Conservation (phyloP, 768 basidiomycete species). For the Lactifluus subvellereus region DNA sequence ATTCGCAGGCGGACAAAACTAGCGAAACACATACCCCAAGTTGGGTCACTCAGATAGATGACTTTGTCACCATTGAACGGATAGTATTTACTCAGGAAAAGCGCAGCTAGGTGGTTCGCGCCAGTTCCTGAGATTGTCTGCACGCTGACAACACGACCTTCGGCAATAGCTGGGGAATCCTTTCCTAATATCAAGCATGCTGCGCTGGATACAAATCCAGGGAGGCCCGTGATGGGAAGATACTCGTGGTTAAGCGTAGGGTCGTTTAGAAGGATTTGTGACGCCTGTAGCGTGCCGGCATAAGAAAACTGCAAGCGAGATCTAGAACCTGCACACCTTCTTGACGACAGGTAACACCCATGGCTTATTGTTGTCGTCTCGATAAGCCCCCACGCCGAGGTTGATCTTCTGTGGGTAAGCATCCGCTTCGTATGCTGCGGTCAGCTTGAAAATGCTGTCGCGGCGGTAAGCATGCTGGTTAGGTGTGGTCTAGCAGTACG, state of each 20-base stretch:
- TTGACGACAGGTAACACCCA: slow-evolving; percentile 91
- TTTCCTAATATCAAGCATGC: slow-evolving; percentile 75
- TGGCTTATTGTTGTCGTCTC: slow-evolving; percentile 80
- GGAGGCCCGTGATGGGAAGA: slow-evolving; percentile 83
- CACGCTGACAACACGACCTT: slow-evolving; percentile 67
- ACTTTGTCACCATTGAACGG: slow-evolving; percentile 57
- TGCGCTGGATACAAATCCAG: slow-evolving; percentile 75
- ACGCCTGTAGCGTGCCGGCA: slow-evolving; percentile 49
- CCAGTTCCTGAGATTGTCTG: slow-evolving; percentile 97
- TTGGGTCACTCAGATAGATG: slow-evolving; percentile 86
- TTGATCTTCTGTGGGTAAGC: slow-evolving; percentile 74
- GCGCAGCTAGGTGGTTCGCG: slow-evolving; percentile 86
- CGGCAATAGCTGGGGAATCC: slow-evolving; percentile 63
- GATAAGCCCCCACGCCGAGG: slow-evolving; percentile 89
- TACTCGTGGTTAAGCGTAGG: slow-evolving; percentile 85
- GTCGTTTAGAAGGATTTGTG: slow-evolving; percentile 59
- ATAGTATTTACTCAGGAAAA: slow-evolving; percentile 85
- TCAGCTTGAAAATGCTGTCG: slow-evolving; percentile 82
- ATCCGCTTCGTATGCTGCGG: slow-evolving; percentile 84
- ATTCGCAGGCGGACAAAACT: background rate
- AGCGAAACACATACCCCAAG: slow-evolving; percentile 67
- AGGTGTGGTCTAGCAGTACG: background rate
- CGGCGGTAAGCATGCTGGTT: slow-evolving; percentile 7
- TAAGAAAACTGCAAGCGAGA: background rate
- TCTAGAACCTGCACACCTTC: slow-evolving; percentile 46